Percentiles rank a stretch among this genome's conserved stretches.
phyloP scores from a whole-genome alignment of 2,329 filamentous ascomycete species.

The Geosmithia putterillii region DNA sequence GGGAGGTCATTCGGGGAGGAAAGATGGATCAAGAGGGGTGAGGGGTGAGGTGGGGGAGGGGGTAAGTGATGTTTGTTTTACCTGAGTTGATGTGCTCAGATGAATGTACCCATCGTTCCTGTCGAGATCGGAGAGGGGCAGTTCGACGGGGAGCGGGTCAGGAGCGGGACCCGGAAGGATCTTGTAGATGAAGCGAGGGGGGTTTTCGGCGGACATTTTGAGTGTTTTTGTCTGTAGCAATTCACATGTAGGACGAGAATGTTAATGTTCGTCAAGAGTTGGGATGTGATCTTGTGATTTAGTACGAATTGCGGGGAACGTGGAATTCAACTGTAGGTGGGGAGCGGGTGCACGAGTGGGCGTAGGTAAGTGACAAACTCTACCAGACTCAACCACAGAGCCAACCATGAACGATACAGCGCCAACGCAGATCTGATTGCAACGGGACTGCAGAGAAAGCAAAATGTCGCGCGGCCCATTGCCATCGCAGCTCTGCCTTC shows the following conservation, averaged over 20 bases:
- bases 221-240: not conserved
- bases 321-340: not conserved
- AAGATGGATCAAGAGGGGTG: not conserved
- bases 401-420: not conserved
- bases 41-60: not conserved
- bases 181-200: conserved; percentile 41
- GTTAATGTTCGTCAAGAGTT: not conserved
- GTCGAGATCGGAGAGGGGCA: conserved; percentile 48
- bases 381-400: too few species aligned
- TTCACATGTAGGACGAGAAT: not conserved
- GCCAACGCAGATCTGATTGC: not conserved
- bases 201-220: conserved; percentile 1
- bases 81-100: conserved; percentile 43
- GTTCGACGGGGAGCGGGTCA: conserved; percentile 36
- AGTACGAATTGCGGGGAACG: not conserved
- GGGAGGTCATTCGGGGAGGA: not conserved
- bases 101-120: conserved; percentile 49
- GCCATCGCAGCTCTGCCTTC: conserved; percentile 52
- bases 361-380: too few species aligned
- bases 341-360: too few species aligned
- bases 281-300: not conserved
- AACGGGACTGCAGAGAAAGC: not conserved
- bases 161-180: conserved; percentile 42
- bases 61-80: conserved; percentile 10
- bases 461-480: conserved; percentile 46